A percentile compares a stretch with the other conserved stretches of the same genome.
Conservation (phyloP, 768 basidiomycete species). For the Megacollybia marginata region DNA sequence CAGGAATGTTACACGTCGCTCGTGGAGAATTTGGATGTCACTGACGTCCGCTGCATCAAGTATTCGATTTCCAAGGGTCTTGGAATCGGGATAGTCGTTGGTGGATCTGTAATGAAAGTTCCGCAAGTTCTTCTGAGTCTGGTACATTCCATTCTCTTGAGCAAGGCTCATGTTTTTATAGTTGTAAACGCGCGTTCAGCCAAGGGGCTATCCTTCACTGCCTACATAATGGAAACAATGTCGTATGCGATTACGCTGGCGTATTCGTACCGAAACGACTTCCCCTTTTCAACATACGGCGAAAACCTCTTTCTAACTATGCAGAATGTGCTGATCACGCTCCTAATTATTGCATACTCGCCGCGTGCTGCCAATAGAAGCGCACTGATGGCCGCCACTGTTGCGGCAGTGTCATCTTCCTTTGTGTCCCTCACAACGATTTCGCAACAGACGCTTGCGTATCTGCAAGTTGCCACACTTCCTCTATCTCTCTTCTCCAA, state of each 20-base stretch:
- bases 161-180: constrained; percentile 19
- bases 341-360: constrained; percentile 71
- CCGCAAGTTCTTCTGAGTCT: constrained; percentile 82
- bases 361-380: constrained; percentile 6
- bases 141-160: constrained; percentile 15
- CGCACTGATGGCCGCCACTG: constrained; percentile 16
- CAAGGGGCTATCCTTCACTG: constrained; percentile 77
- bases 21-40: constrained; percentile 78
- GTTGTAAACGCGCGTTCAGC: constrained; percentile 72
- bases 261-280: constrained; percentile 78
- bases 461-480: constrained; percentile 82
- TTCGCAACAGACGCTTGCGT: constrained; percentile 44
- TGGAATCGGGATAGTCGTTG: constrained; percentile 87
- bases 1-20: constrained; percentile 89
- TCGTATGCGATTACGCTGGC: constrained; percentile 85
- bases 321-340: constrained; percentile 82
- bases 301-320: constrained; percentile 92
- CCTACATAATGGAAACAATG: constrained; percentile 86
- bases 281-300: constrained; percentile 98
- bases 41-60: constrained; percentile 79
- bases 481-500: constrained; percentile 91
- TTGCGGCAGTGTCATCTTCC: constrained; percentile 22
- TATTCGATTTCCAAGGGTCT: constrained; percentile 89
- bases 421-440: constrained; percentile 36
- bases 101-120: constrained; percentile 92